A percentile compares a stretch with the other conserved stretches of the same genome.
Conservation (phyloP, 805 yeast genomes). For the Candida xiaguanensis region DNA sequence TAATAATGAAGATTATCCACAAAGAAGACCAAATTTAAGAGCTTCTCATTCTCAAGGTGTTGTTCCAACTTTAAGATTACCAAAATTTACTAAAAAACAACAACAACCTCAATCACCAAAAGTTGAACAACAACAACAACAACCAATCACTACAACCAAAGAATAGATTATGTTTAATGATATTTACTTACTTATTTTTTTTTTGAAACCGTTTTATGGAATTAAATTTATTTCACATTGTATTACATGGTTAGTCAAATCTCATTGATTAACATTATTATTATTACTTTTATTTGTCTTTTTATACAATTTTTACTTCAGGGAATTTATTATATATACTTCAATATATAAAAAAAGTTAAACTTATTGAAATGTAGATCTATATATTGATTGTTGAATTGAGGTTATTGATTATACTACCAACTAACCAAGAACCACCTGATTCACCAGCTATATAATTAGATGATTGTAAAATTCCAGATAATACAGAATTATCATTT, state of each 20-base stretch:
- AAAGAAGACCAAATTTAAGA: conserved; percentile 58
- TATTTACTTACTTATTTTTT: neutral
- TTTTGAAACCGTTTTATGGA: neutral
- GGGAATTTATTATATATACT: too few relatives aligned
- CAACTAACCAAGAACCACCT: conserved; percentile 68
- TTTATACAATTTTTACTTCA: too few relatives aligned
- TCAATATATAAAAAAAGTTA: too few relatives aligned
- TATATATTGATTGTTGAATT: too few relatives aligned
- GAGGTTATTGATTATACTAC: conserved; percentile 55
- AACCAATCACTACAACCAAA: neutral
- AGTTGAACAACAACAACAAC: neutral
- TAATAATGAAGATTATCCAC: conserved; percentile 45
- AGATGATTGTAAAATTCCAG: conserved; percentile 69
- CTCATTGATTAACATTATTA: too few relatives aligned
- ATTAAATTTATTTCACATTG: too few relatives aligned
- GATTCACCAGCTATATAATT: conserved; percentile 75
- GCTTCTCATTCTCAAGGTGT: conserved; percentile 34
- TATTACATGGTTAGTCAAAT: too few relatives aligned
- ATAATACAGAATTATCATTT: conserved; percentile 52
- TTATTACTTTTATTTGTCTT: too few relatives aligned
- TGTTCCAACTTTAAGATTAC: conserved; percentile 19
- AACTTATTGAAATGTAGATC: too few relatives aligned
- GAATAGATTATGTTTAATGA: neutral
- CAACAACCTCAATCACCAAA: neutral
- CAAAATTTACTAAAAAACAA: conserved; percentile 3